Percentiles rank a stretch among this genome's conserved stretches.
phyloP scores from a whole-genome alignment of 2,329 filamentous ascomycete genomes.

The Trichoderma guizhouense region DNA sequence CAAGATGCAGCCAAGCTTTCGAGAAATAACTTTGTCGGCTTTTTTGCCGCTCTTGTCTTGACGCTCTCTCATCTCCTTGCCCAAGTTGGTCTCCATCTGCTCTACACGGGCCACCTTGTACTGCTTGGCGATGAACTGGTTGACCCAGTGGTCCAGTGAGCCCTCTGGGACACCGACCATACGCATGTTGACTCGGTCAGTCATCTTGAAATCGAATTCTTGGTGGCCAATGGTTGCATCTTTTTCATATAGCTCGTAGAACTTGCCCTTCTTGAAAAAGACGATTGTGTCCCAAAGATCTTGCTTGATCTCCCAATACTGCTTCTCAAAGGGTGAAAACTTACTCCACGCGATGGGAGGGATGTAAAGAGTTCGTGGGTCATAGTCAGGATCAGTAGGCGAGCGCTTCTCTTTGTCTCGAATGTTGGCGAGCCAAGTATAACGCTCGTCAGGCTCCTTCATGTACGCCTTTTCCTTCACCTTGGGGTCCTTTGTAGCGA shows the following conservation, averaged over 20 bases:
- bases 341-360: constrained; percentile 74
- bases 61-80: constrained; percentile 97
- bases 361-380: constrained; percentile 86
- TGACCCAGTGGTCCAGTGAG: constrained; percentile 94
- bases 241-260: constrained; percentile 97
- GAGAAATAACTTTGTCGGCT: constrained; percentile 87
- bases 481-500: constrained; percentile 32
- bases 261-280: constrained; percentile 99
- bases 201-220: constrained; percentile 95
- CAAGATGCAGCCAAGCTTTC: constrained; percentile 86
- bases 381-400: constrained; percentile 79
- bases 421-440: constrained; percentile 85
- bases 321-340: constrained; percentile 93
- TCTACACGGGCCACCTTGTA: constrained; percentile 97
- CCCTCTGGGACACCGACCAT: constrained; percentile 98
- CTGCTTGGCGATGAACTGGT: constrained; percentile 96
- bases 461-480: constrained; percentile 68
- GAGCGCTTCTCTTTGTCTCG: constrained; percentile 80
- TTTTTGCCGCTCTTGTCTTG: constrained; percentile 64
- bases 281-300: constrained; percentile 97
- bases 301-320: constrained; percentile 99
- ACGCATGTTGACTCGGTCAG: constrained; percentile 97
- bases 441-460: constrained; percentile 79
- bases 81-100: constrained; percentile 92
- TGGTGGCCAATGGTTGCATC: constrained; percentile 96